Conservation (phyloP, 768 basidiomycete genomes). For the Rubroboletus pulcherrimus region DNA sequence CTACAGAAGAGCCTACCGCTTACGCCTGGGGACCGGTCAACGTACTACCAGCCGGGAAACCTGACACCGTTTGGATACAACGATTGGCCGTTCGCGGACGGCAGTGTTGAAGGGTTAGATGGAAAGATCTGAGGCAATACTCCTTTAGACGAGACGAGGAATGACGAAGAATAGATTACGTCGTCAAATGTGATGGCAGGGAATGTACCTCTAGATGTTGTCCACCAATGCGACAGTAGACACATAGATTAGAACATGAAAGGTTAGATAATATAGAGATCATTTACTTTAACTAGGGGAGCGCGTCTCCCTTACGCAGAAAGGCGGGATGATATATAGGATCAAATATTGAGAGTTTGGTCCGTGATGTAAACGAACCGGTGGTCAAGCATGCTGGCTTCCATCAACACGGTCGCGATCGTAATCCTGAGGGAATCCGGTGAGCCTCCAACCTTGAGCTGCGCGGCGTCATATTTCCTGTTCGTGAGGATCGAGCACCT, state of each 20-base stretch:
- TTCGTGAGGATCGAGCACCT: neutral
- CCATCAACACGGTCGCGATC: neutral
- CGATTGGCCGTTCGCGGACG: constrained; percentile 28
- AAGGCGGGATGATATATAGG: neutral
- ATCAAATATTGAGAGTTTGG: neutral
- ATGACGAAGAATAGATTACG: neutral
- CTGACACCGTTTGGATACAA: constrained; percentile 27
- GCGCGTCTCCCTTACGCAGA: neutral
- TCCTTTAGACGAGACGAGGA: neutral
- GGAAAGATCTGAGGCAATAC: neutral
- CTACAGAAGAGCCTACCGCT: constrained; percentile 22
- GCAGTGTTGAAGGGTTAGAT: neutral
- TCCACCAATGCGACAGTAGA: too few species aligned
- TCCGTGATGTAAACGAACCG: neutral
- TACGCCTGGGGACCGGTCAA: constrained; percentile 14
- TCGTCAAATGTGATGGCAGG: neutral
- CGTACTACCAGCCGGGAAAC: constrained; percentile 26
- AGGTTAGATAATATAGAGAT: neutral
- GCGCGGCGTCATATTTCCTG: neutral
- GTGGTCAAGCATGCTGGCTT: neutral
- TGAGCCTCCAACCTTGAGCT: neutral
- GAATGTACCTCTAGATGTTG: neutral
- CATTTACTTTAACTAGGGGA: neutral
- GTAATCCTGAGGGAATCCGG: neutral
- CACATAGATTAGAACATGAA: neutral